Percentiles rank a stretch among this genome's conserved stretches.
These are phyloP conservation scores for Colletotrichum aenigma DNA, from an alignment of 2,329 filamentous ascomycete species.

Conservation along the genomic window DNA sequence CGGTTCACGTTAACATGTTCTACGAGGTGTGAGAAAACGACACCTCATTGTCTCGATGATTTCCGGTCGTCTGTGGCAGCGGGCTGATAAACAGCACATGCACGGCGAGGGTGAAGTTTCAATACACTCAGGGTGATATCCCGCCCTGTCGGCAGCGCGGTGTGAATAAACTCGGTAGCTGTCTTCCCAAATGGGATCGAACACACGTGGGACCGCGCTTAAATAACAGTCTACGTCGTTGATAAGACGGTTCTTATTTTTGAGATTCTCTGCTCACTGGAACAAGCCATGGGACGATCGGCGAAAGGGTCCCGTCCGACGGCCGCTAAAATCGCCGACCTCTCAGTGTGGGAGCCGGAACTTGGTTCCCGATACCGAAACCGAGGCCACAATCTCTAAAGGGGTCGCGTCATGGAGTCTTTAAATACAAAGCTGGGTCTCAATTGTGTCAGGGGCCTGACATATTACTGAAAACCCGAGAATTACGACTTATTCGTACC, in stretches of 20 bases:
- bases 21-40: background rate
- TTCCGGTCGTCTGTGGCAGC: background rate
- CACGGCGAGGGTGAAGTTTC: background rate
- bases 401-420: background rate
- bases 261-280: background rate
- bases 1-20: background rate
- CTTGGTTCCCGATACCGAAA: background rate
- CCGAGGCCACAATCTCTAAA: background rate
- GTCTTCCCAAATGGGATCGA: rapidly evolving
- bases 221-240: background rate
- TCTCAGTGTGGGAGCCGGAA: background rate
- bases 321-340: background rate
- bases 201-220: background rate
- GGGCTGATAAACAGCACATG: background rate
- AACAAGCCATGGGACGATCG: background rate
- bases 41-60: background rate
- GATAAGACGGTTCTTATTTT: background rate
- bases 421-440: background rate
- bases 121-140: background rate
- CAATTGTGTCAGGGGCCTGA: background rate
- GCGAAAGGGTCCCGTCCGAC: background rate
- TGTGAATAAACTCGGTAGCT: background rate
- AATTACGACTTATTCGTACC: background rate
- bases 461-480: background rate
- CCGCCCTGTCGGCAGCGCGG: background rate